Conservation (phyloP, 345 rosid species). For the Moricandia arvensis region DNA sequence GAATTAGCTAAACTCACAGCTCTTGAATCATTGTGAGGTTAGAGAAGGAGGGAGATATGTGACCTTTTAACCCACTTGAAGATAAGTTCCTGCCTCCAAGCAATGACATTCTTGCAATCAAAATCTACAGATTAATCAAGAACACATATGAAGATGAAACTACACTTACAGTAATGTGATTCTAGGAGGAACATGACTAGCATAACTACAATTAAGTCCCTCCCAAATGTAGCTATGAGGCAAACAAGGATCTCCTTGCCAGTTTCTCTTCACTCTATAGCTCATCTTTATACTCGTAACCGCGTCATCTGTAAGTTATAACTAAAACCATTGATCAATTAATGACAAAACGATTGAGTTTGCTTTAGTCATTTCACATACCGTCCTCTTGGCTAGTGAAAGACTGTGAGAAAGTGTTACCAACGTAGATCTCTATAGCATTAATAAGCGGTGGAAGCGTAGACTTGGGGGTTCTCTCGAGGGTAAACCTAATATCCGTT, state of each 20-base stretch:
- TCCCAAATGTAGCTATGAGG: conserved; percentile 42
- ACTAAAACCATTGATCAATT: conserved; percentile 11
- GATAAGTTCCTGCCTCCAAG: conserved; percentile 34
- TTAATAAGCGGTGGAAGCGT: conserved; percentile 41
- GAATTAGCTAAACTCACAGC: conserved; percentile 40
- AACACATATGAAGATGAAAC: not conserved
- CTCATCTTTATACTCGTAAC: conserved; percentile 35
- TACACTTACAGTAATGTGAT: conserved; percentile 49
- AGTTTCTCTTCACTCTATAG: conserved; percentile 38
- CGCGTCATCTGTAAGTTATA: conserved; percentile 35
- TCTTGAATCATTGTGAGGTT: conserved; percentile 40
- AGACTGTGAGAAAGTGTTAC: conserved; percentile 16
- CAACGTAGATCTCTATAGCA: conserved; percentile 34
- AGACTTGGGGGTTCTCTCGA: conserved; percentile 26
- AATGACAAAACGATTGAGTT: not conserved
- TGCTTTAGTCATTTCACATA: conserved; percentile 5
- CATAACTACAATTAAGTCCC: conserved; percentile 41
- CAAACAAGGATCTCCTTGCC: conserved; percentile 60
- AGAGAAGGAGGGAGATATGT: conserved; percentile 33
- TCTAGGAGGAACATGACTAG: conserved; percentile 29
- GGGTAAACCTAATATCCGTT: not conserved
- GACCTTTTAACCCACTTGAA: conserved; percentile 39
- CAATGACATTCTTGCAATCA: not conserved
- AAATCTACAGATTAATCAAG: not conserved
- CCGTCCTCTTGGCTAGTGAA: conserved; percentile 38